Percentiles rank a stretch among this genome's conserved stretches.
Conservation (phyloP, 1,284 basidiomycete genomes). For the Vanrija sp. region DNA sequence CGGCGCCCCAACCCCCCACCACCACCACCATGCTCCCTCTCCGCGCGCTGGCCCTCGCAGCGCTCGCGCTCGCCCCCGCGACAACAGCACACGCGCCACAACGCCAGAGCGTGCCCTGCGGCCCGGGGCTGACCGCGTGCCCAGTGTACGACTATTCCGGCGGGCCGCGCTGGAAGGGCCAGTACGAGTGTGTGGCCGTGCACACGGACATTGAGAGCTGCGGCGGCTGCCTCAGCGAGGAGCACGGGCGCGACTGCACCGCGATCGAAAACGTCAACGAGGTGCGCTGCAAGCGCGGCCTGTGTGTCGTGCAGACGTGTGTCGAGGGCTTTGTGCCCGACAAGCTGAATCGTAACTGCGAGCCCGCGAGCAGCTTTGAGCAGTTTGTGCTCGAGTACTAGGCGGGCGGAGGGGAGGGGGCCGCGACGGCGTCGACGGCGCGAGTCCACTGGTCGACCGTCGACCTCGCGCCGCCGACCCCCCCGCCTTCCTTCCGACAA, state of each 20-base stretch:
- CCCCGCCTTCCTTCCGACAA: too few relatives aligned
- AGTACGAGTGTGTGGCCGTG: conserved; percentile 21
- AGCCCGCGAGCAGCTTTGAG: not conserved
- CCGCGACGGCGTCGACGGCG: too few relatives aligned
- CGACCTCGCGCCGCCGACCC: too few relatives aligned
- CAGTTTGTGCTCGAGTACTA: too few relatives aligned
- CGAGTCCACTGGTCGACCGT: too few relatives aligned
- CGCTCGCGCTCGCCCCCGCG: not conserved
- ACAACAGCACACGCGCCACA: not conserved
- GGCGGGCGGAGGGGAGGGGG: too few relatives aligned
- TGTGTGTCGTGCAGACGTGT: conserved; percentile 18
- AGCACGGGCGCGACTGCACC: conserved; percentile 64
- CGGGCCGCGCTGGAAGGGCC: not conserved
- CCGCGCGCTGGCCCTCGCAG: not conserved
- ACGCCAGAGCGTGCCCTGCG: too few relatives aligned
- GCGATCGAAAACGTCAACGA: conserved; percentile 55
- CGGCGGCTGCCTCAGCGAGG: conserved; percentile 62
- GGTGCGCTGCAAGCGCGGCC: conserved; percentile 14
- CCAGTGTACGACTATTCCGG: not conserved
- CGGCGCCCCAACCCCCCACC: not conserved
- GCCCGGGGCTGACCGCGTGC: conserved; percentile 5
- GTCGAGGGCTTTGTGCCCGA: conserved; percentile 5
- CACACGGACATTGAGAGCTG: conserved; percentile 47
- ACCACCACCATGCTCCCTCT: not conserved
- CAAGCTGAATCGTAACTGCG: not conserved